A percentile compares a stretch with the other conserved stretches of the same genome.
phyloP scores from a whole-genome alignment of 1,284 basidiomycete species.

The Boletus sp. region DNA sequence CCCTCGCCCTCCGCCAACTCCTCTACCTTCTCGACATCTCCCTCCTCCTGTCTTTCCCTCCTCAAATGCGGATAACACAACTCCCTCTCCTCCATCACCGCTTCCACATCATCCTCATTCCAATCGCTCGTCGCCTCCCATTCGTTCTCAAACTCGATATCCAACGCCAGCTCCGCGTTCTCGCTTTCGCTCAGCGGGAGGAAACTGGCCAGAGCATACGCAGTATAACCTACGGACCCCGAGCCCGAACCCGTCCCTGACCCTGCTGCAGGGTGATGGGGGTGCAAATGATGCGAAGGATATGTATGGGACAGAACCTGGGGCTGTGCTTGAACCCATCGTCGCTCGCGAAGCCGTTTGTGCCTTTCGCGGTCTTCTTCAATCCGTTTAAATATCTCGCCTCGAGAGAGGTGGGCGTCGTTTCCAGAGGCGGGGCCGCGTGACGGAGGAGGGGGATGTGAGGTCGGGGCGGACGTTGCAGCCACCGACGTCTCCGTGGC shows the following conservation, averaged over 20 bases:
- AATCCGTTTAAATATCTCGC: constrained; percentile 83
- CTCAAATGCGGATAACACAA: too few species aligned
- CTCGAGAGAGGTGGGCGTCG: constrained; percentile 43
- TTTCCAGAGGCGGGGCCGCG: constrained; percentile 1
- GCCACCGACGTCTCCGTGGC: constrained; percentile 28
- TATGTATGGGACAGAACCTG: constrained; percentile 8
- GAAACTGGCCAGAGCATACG: constrained; percentile 21
- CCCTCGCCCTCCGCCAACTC: too few species aligned
- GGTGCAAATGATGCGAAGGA: background rate
- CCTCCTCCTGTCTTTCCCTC: too few species aligned
- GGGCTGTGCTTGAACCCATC: constrained; percentile 79
- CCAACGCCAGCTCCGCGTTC: constrained; percentile 18
- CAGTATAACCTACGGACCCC: background rate
- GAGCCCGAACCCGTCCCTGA: constrained; percentile 1
- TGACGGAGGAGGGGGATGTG: constrained; percentile 2
- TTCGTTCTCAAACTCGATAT: constrained; percentile 76
- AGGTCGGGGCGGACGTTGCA: constrained; percentile 4
- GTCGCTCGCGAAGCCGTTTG: constrained; percentile 85
- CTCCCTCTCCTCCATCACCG: constrained; percentile 63
- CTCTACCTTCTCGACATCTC: too few species aligned
- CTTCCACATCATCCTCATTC: constrained; percentile 84
- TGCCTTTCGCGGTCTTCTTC: constrained; percentile 99
- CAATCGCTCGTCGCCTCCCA: constrained; percentile 89
- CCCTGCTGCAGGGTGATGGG: background rate
- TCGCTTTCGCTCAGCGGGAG: constrained; percentile 34